Evolutionary conservation across 257 asterid genomes (phyloP).

Genomic region (Pogostemon cablin): DNA sequence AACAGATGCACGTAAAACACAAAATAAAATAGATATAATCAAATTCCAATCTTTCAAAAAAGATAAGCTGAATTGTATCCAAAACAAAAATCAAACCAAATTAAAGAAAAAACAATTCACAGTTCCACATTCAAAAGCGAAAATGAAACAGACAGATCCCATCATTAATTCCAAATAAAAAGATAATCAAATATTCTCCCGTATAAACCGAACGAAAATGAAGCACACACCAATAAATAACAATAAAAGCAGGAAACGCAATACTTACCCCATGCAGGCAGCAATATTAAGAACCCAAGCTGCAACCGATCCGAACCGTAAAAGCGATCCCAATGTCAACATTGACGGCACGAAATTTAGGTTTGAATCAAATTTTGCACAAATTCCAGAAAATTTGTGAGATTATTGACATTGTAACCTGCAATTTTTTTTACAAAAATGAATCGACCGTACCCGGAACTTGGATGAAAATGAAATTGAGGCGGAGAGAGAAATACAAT

Average conservation of each 20-base stretch:
- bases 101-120: not conserved
- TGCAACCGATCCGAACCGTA: constrained; percentile 62
- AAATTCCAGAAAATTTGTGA: constrained; percentile 45
- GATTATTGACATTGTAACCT: not conserved
- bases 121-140: not conserved
- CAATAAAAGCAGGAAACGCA: constrained; percentile 19
- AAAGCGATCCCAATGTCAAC: constrained; percentile 61
- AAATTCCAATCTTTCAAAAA: not conserved
- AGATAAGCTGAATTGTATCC: not conserved
- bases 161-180: constrained; percentile 18
- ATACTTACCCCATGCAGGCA: constrained; percentile 83
- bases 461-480: constrained; percentile 14
- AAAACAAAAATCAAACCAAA: constrained; percentile 25
- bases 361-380: constrained; percentile 23
- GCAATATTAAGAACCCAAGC: constrained; percentile 57
- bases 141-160: not conserved
- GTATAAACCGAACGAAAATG: constrained; percentile 12
- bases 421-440: not conserved
- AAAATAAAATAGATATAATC: constrained; percentile 18
- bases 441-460: not conserved
- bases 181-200: not conserved
- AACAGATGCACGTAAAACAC: not conserved
- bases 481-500: constrained; percentile 44
- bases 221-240: not conserved
- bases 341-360: constrained; percentile 44